These are phyloP conservation scores for Xylaria castorea DNA, from an alignment of 495 filamentous ascomycete genomes.

Conservation along the genomic window DNA sequence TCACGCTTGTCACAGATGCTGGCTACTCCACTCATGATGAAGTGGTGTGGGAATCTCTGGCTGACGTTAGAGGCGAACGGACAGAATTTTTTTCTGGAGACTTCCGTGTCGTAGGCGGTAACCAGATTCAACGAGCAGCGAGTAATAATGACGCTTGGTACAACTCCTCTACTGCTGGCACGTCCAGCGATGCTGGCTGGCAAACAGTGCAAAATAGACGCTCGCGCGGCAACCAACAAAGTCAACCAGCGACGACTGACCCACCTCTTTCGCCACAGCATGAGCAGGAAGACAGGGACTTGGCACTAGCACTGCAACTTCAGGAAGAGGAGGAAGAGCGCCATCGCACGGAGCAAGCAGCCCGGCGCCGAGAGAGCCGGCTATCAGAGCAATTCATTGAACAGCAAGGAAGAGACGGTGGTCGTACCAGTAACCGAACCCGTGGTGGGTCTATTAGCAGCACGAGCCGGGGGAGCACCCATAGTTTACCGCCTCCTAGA, in stretches of 20 bases:
- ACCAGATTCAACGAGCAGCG: slow-evolving; percentile 38
- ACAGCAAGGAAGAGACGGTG: slow-evolving; percentile 51
- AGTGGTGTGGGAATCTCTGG: slow-evolving; percentile 93
- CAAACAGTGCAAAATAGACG: slow-evolving; percentile 55
- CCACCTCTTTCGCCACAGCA: slow-evolving; percentile 44
- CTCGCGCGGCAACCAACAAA: slow-evolving; percentile 38
- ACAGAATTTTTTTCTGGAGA: slow-evolving; percentile 89
- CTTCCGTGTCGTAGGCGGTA: slow-evolving; percentile 79
- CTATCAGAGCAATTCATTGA: slow-evolving; percentile 65
- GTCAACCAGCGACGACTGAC: slow-evolving; percentile 34
- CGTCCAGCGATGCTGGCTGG: slow-evolving; percentile 51
- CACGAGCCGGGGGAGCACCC: slow-evolving; percentile 24
- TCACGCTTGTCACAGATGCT: slow-evolving; percentile 87
- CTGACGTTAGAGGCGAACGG: slow-evolving; percentile 83
- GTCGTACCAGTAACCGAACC: slow-evolving; percentile 30
- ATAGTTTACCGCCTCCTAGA: slow-evolving; percentile 31
- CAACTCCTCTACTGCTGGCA: slow-evolving; percentile 24
- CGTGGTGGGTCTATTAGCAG: slow-evolving; percentile 35
- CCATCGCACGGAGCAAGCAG: slow-evolving; percentile 57
- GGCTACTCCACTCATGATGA: slow-evolving; percentile 89
- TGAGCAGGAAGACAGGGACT: slow-evolving; percentile 79
- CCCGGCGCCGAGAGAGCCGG: slow-evolving; percentile 54
- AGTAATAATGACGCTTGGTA: slow-evolving; percentile 22
- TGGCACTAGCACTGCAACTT: slow-evolving; percentile 79
- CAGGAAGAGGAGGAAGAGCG: slow-evolving; percentile 84